phyloP scores from a whole-genome alignment of 129 eudicot genomes.

The Saposhnikovia divaricata region DNA sequence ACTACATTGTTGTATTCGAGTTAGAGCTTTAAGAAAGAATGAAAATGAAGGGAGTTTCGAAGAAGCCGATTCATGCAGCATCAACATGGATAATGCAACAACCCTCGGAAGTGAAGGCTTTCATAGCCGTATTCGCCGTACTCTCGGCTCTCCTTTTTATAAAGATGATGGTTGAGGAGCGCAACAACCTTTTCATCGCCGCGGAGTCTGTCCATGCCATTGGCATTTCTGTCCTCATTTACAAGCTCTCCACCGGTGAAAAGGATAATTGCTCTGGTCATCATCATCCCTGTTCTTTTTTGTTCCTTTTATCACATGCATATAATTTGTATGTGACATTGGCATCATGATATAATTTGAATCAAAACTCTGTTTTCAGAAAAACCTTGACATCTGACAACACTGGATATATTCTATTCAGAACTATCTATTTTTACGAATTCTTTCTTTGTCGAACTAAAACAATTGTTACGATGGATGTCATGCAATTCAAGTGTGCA shows the following conservation, averaged over 20 bases:
- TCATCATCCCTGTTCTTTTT: background rate
- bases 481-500: background rate
- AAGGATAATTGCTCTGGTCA: constrained; percentile 8
- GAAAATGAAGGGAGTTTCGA: constrained; percentile 1
- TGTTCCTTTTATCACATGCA: background rate
- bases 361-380: background rate
- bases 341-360: background rate
- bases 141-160: background rate
- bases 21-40: background rate
- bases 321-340: background rate
- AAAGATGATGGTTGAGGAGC: constrained; percentile 5
- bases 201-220: constrained; percentile 11
- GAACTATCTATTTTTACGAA: background rate
- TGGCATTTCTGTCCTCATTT: constrained; percentile 11
- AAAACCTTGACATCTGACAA: background rate
- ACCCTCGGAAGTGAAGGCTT: constrained; percentile 2
- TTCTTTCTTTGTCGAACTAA: background rate
- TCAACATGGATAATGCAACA: background rate
- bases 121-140: background rate
- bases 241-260: background rate
- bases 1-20: background rate
- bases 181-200: constrained; percentile 7
- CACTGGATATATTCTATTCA: background rate
- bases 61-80: constrained; percentile 12
- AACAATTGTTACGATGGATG: background rate